phyloP scores from a whole-genome alignment of 2,329 filamentous ascomycete genomes.

The Kalaharituber pfeilii region DNA sequence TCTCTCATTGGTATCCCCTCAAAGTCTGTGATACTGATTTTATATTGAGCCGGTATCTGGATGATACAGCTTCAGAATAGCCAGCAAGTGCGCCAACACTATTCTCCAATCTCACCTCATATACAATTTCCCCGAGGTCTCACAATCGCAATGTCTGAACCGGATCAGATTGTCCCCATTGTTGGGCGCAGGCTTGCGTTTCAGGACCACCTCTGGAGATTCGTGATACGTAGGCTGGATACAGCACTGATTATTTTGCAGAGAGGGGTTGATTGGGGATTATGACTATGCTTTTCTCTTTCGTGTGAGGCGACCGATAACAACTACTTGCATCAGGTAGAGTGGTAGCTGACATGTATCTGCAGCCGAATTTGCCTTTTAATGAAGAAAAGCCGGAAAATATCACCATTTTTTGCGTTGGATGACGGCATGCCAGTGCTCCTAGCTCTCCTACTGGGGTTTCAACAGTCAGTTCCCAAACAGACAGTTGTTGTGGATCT shows the following conservation, averaged over 20 bases:
- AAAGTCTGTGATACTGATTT: too few relatives aligned
- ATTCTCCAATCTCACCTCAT: too few relatives aligned
- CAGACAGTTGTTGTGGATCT: not conserved
- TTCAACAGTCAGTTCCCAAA: slow-evolving; percentile 41
- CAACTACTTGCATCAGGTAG: slow-evolving; percentile 19
- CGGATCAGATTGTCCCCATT: not conserved
- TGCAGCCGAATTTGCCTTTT: slow-evolving; percentile 53
- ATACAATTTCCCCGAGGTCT: too few relatives aligned
- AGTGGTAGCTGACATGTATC: slow-evolving; percentile 24
- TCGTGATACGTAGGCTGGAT: not conserved
- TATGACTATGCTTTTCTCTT: slow-evolving; percentile 90
- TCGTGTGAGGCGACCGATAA: slow-evolving; percentile 22
- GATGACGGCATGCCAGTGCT: slow-evolving; percentile 51
- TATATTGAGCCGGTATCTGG: too few relatives aligned
- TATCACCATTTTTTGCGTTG: slow-evolving; percentile 53
- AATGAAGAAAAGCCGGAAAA: slow-evolving; percentile 41
- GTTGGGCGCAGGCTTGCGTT: not conserved
- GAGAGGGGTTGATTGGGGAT: slow-evolving; percentile 58
- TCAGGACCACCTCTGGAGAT: not conserved
- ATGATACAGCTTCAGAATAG: too few relatives aligned
- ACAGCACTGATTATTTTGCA: slow-evolving; percentile 20
- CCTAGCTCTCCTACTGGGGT: slow-evolving; percentile 46
- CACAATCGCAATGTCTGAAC: not conserved
- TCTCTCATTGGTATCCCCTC: too few relatives aligned
- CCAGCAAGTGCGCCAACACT: too few relatives aligned